Evolutionary conservation across 139 green algal genomes (phyloP).

Genomic region (Coelastrella sp.): DNA sequence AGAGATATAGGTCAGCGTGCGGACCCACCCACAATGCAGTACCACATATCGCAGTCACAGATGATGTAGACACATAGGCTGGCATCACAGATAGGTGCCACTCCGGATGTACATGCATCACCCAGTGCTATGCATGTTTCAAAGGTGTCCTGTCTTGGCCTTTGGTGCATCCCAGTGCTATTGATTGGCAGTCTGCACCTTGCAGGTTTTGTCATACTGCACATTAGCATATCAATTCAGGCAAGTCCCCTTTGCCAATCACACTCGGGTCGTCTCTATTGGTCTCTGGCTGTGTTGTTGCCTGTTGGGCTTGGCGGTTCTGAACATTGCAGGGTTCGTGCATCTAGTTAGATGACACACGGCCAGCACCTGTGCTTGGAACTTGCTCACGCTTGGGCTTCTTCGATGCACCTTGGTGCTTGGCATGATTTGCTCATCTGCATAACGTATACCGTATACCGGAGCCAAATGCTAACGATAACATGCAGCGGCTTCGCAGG

Average conservation of each 20-base stretch:
- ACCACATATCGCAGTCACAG: neutral
- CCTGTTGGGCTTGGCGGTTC: too few species aligned
- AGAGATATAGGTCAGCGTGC: neutral
- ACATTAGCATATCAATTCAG: neutral
- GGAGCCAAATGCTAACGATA: too few species aligned
- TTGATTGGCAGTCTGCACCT: neutral
- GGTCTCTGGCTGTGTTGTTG: neutral
- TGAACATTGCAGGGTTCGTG: too few species aligned
- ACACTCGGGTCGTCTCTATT: neutral
- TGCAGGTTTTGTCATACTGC: neutral
- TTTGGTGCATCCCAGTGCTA: neutral
- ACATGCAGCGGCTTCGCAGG: too few species aligned
- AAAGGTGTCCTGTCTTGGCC: neutral
- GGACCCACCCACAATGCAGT: neutral
- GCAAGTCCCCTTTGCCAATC: neutral
- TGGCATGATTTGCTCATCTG: too few species aligned
- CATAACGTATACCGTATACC: too few species aligned
- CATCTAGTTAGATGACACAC: too few species aligned
- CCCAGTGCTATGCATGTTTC: neutral
- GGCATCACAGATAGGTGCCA: neutral
- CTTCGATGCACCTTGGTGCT: too few species aligned
- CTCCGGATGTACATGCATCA: neutral
- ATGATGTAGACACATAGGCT: neutral
- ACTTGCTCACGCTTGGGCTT: too few species aligned
- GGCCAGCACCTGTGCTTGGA: too few species aligned